phyloP scores from a whole-genome alignment of 768 basidiomycete species.

The Leccinum subgranulosum region DNA sequence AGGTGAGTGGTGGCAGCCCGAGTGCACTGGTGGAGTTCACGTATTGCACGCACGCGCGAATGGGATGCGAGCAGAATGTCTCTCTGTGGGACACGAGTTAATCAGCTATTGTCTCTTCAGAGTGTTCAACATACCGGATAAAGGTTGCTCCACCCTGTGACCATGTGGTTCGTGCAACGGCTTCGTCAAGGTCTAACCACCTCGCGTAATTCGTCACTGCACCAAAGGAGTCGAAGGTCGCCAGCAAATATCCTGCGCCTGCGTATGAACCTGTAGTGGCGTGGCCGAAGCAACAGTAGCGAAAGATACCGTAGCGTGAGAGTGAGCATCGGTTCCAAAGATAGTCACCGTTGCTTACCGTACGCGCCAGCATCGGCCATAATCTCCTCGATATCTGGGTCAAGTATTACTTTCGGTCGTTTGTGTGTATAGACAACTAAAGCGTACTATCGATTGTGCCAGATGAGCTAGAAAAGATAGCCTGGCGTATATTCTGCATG shows the following conservation, averaged over 20 bases:
- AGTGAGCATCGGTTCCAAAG: neutral
- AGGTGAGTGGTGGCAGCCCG: slow-evolving; percentile 37
- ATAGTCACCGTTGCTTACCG: slow-evolving; percentile 37
- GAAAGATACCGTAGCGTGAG: neutral
- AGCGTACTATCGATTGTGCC: slow-evolving; percentile 56
- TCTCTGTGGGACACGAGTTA: slow-evolving; percentile 30
- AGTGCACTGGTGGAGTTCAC: slow-evolving; percentile 36
- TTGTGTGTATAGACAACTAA: neutral
- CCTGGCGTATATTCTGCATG: slow-evolving; percentile 51
- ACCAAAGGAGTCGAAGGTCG: slow-evolving; percentile 42
- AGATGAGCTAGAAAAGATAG: slow-evolving; percentile 55
- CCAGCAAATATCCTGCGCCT: slow-evolving; percentile 59
- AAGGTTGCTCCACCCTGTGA: slow-evolving; percentile 46
- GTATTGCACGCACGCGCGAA: slow-evolving; percentile 60
- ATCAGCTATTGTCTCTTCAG: neutral
- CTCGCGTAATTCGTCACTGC: slow-evolving; percentile 46
- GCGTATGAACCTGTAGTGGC: slow-evolving; percentile 59
- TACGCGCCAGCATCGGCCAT: slow-evolving; percentile 56
- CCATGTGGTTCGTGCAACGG: slow-evolving; percentile 58
- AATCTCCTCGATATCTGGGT: slow-evolving; percentile 52
- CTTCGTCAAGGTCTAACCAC: slow-evolving; percentile 70
- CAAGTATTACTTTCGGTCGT: neutral
- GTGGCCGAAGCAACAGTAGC: neutral
- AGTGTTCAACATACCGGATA: slow-evolving; percentile 39
- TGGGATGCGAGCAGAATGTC: slow-evolving; percentile 68